Percentiles rank a stretch among this genome's conserved stretches.
Evolutionary conservation across 2,329 filamentous ascomycete genomes (phyloP).

Genomic region (Thermothelomyces thermophilus): DNA sequence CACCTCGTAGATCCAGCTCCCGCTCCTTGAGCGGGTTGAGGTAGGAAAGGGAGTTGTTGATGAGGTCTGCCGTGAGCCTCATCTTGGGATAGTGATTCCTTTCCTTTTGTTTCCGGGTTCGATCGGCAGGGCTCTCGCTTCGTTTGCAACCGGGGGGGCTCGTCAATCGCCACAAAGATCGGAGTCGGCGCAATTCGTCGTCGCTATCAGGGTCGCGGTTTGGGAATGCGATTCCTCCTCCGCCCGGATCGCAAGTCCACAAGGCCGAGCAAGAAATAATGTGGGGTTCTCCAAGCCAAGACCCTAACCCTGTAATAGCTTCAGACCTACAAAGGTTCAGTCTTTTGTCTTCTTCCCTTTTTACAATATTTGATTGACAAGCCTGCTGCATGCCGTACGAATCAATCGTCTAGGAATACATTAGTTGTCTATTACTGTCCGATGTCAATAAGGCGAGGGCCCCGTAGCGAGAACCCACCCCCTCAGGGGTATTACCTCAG

Average conservation of each 20-base stretch:
- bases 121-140: neutral
- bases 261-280: conserved; percentile 16
- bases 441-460: neutral
- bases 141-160: neutral
- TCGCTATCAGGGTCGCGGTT: neutral
- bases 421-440: no score
- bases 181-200: neutral
- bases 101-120: neutral
- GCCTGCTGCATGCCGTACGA: no score
- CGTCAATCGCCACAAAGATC: neutral
- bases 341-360: no score
- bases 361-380: no score
- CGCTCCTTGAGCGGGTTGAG: conserved; percentile 98
- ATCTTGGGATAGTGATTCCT: conserved; percentile 44
- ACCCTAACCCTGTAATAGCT: conserved; percentile 9
- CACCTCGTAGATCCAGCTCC: conserved; percentile 99
- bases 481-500: no score
- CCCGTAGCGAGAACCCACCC: no score
- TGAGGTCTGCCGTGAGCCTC: conserved; percentile 93
- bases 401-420: no score
- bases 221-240: neutral
- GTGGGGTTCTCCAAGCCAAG: neutral
- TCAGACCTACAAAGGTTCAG: neutral
- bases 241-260: conserved; percentile 5
- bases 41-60: conserved; percentile 91